These are phyloP conservation scores for Phylloboletellus chloephorus DNA, from an alignment of 1,284 basidiomycete species.

Conservation along the genomic window DNA sequence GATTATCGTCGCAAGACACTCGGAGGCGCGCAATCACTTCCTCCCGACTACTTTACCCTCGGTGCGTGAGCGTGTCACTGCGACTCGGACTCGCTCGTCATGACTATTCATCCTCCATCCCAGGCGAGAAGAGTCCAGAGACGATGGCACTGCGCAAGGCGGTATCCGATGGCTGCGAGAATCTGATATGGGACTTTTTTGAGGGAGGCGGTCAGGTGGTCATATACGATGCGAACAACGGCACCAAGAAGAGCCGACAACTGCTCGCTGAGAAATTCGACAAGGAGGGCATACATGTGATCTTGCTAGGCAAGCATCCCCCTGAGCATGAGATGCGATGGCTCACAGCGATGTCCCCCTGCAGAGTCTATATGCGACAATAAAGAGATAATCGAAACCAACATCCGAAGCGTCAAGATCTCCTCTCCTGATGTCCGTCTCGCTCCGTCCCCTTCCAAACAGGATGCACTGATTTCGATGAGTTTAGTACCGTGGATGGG, in stretches of 20 bases:
- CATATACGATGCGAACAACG: constrained; percentile 99
- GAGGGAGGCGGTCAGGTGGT: constrained; percentile 87
- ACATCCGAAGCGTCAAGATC: constrained; percentile 96
- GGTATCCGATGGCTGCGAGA: constrained; percentile 80
- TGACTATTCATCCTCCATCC: constrained; percentile 10
- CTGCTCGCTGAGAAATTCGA: constrained; percentile 81
- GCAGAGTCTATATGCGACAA: constrained; percentile 84
- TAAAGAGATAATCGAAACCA: constrained; percentile 87
- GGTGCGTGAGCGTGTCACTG: constrained; percentile 41
- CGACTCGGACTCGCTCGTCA: neutral
- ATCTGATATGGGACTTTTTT: constrained; percentile 88
- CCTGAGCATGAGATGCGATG: neutral
- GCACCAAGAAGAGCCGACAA: constrained; percentile 63
- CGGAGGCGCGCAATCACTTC: constrained; percentile 84
- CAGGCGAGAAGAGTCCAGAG: constrained; percentile 72
- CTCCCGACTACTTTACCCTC: constrained; percentile 86
- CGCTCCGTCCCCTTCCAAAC: neutral
- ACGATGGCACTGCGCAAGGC: constrained; percentile 73
- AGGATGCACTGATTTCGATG: neutral
- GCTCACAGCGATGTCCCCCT: constrained; percentile 4
- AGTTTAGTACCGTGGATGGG: constrained; percentile 83
- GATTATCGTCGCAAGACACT: constrained; percentile 90
- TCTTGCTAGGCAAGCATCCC: constrained; percentile 73
- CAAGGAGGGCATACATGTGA: constrained; percentile 80
- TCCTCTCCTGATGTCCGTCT: constrained; percentile 88